Conservation (phyloP, 2,329 filamentous ascomycete species). For the Xylariaceae sp. region DNA sequence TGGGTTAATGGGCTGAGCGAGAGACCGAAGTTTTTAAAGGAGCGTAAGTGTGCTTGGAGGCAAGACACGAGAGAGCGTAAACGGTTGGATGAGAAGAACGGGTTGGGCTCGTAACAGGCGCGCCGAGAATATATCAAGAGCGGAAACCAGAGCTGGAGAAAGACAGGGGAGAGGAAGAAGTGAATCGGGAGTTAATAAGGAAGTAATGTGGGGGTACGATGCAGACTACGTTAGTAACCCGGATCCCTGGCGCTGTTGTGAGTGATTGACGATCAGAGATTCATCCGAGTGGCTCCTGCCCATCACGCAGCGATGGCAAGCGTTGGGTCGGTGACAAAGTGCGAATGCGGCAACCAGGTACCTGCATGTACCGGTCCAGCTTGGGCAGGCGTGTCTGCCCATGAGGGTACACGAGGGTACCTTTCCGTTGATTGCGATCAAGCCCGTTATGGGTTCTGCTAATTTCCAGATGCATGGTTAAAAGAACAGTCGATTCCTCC, state of each 20-base stretch:
- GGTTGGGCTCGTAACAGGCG: constrained; percentile 28
- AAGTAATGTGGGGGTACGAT: constrained; percentile 7
- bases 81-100: constrained; percentile 25
- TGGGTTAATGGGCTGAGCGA: constrained; percentile 9
- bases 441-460: background rate
- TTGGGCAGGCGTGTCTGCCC: background rate
- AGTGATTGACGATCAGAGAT: background rate
- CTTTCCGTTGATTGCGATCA: background rate
- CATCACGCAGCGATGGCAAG: no score
- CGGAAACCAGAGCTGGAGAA: constrained; percentile 18
- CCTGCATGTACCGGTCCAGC: background rate
- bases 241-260: background rate
- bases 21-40: constrained; percentile 26
- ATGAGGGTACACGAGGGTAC: background rate
- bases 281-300: background rate
- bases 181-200: constrained; percentile 6
- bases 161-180: constrained; percentile 18
- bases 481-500: constrained; percentile 4
- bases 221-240: background rate
- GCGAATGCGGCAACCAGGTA: background rate
- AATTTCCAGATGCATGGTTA: background rate
- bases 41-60: constrained; percentile 29
- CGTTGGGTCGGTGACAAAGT: background rate
- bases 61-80: constrained; percentile 29
- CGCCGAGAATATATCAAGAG: constrained; percentile 22